Evolutionary conservation across 805 yeast genomes (phyloP), one percentile per base, ranked within the genome.

Genomic region (Candida dajiaensis): DNA sequence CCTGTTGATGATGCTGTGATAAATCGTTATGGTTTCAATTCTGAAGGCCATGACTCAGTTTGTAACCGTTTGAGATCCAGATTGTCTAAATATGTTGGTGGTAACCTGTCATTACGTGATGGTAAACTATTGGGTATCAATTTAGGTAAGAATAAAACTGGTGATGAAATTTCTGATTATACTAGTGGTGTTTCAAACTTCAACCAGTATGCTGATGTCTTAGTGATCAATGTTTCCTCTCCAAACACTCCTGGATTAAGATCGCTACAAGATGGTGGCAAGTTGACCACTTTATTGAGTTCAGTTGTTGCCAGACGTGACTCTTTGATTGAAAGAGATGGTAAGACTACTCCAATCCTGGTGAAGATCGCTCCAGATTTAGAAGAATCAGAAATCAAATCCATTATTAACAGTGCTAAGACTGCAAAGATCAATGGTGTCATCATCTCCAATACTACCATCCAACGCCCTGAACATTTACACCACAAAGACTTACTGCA

Each of bases 171-270:
- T 47, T 71, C 81, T 47, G 98, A 92, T 65, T 92, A 89, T 59
- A 79, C 86, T 41, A 72, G 76, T 53, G 98, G 98, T 50, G 96
- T 92, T 22, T 79, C 79, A 48, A 74, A 82, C 45, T 79, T 92
- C 54, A 96, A 95, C 12, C 79, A 81, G 12, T 80, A 73, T 56
- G 96, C 98, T 5, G 98, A 92, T 66, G 89, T 87, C 8, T 71
- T 92, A 50, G 92, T 92, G 18, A 78, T 92, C 53, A 92, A 92
- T 59, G 96, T 92, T 13, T 89, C 97, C 1, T 85, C 95, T 42
- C 98, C 98, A 44, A 92, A 92, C 62, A 92, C 98, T 1, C 98
- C 98, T 5, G 97, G 97, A 2, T 74, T 92, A 55, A 78, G 98
- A 59, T 87, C 81, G 56, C 74, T 92, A 55, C 98, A 92, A 69